A percentile compares a stretch with the other conserved stretches of the same genome.
phyloP scores from a whole-genome alignment of 2,329 filamentous ascomycete species.

The Fusarium incarnatum region DNA sequence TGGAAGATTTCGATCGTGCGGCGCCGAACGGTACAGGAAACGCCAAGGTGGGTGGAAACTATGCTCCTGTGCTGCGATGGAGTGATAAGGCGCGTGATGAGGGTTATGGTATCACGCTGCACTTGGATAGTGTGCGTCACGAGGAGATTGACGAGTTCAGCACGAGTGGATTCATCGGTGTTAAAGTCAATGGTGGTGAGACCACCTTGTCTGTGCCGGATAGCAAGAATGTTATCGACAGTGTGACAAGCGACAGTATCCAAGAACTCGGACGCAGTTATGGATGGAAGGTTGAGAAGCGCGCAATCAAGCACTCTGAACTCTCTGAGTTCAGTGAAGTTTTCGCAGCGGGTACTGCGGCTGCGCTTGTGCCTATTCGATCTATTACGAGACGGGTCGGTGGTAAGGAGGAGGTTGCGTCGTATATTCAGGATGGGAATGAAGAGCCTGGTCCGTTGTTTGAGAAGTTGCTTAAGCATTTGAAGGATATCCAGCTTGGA shows the following conservation, averaged over 20 bases:
- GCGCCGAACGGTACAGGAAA: slow-evolving; percentile 91
- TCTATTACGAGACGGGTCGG: slow-evolving; percentile 79
- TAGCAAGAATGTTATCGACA: slow-evolving; percentile 87
- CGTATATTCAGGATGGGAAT: slow-evolving; percentile 65
- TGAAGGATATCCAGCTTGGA: slow-evolving; percentile 89
- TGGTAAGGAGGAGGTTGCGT: slow-evolving; percentile 60
- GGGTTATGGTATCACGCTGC: slow-evolving; percentile 94
- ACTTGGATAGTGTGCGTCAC: slow-evolving; percentile 86
- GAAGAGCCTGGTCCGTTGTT: slow-evolving; percentile 81
- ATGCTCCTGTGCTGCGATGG: slow-evolving; percentile 89
- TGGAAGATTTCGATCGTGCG: slow-evolving; percentile 93
- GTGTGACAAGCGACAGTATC: slow-evolving; percentile 83
- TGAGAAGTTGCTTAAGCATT: slow-evolving; percentile 75
- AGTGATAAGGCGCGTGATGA: slow-evolving; percentile 82
- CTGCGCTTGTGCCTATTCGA: slow-evolving; percentile 89
- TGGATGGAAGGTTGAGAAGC: slow-evolving; percentile 86
- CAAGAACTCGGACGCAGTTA: slow-evolving; percentile 80
- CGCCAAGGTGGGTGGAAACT: slow-evolving; percentile 97
- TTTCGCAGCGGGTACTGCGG: slow-evolving; percentile 91
- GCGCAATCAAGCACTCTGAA: slow-evolving; percentile 73
- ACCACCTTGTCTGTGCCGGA: slow-evolving; percentile 87
- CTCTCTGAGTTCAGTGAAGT: slow-evolving; percentile 74
- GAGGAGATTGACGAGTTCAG: slow-evolving; percentile 95
- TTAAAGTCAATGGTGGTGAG: slow-evolving; percentile 67
- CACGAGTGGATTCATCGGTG: slow-evolving; percentile 92